Base-by-base conservation (phyloP, 2,329 filamentous ascomycete genomes). In the Chalaropsis thielavioides region DNA sequence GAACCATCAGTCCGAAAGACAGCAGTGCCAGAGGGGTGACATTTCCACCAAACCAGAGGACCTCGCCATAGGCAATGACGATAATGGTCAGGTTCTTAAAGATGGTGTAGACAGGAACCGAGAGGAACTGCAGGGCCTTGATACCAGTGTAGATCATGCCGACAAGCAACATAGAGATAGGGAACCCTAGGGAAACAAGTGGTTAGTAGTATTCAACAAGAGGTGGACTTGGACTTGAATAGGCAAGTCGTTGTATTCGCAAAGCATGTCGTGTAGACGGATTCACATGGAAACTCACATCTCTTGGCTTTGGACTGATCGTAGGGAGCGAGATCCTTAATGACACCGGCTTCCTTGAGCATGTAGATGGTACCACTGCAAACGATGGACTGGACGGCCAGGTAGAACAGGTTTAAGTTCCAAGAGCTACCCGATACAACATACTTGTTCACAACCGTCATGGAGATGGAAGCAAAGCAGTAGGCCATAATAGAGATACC, bases 71-170 rank as follows among this genome's bases (percentile, higher is more conserved):
- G 65, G 94, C 94, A 72, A 97, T 99, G 69, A 97, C 85, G 72
- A 99, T 97, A 75, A 95, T 99, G 68, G 94, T 97, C 79, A 99
- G 77, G 79, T 99, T 99, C 83, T 99, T 99, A 83, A 99, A 99
- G 75, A 99, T 99, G 65, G 94, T 99, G 78, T 99, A 99, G 31
- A 99, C 94, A 27, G 94, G 94, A 65, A 99, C 95, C 40, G 92
- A 96, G 68, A 99, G 88, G 77, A 87, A 97, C 77, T 96, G 91
- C 58, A 99, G 85, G 22, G 94, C 91, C 79, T 96, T 96, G 72
- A 90, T 94, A 72, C 90, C 87, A 64, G 94, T 97, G 78, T 97
- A 99, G 76, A 99, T 97, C 94, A 97, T 99, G 74, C 91, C 92
- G 73, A 97, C 94, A 69, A 99, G 86, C 68, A 97, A 88, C 64